Conservation (phyloP, 2,329 filamentous ascomycete species). For the Colletotrichum gloeosporioides region DNA sequence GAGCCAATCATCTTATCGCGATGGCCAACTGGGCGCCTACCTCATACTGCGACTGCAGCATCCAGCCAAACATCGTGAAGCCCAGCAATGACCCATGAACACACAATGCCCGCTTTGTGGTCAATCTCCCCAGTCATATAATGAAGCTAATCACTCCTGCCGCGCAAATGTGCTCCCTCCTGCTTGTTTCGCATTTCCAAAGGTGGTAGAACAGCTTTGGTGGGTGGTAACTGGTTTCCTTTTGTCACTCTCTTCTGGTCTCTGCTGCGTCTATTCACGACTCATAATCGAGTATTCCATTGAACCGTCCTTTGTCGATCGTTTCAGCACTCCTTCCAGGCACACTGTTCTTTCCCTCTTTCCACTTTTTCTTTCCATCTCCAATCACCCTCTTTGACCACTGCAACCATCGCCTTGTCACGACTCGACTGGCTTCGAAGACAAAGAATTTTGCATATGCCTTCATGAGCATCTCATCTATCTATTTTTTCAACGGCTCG, state of each 20-base stretch:
- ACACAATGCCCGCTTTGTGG: not conserved
- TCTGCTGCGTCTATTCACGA: conserved; percentile 11
- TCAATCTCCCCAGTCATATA: conserved; percentile 14
- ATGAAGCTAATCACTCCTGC: conserved; percentile 18
- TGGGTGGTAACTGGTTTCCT: conserved; percentile 14
- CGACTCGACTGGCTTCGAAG: not conserved
- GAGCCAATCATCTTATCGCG: conserved; percentile 13
- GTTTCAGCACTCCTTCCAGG: not conserved
- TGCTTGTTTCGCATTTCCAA: conserved; percentile 16
- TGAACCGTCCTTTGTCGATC: not conserved
- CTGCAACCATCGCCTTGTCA: not conserved
- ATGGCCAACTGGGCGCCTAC: conserved; percentile 20
- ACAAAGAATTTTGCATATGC: not conserved
- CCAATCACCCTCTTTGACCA: not conserved
- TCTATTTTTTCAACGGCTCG: not conserved
- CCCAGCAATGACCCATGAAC: conserved; percentile 12
- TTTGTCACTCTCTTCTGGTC: not conserved
- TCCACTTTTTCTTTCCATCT: not conserved
- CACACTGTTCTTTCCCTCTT: not conserved
- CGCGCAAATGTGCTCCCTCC: not conserved
- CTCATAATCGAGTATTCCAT: conserved; percentile 5
- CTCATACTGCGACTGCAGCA: conserved; percentile 21
- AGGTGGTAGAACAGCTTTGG: not conserved
- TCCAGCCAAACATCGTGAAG: conserved; percentile 22
- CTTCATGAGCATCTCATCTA: not conserved